phyloP scores from a whole-genome alignment of 139 green algal species.

The Zygnema cylindricum region DNA sequence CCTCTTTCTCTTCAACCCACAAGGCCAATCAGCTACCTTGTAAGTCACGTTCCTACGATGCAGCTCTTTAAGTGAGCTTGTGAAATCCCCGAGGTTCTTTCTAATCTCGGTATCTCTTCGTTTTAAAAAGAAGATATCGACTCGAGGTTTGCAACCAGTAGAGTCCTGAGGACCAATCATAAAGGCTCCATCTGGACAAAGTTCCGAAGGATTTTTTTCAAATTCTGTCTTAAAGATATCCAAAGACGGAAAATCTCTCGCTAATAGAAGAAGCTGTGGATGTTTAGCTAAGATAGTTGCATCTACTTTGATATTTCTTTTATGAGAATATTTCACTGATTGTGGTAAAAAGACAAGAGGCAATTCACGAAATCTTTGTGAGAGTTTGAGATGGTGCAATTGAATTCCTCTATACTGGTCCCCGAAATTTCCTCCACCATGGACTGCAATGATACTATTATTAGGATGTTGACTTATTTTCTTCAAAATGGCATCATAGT shows the following conservation, averaged over 20 bases:
- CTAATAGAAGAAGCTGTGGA: neutral
- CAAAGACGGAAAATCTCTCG: neutral
- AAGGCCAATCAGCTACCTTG: neutral
- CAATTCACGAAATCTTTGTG: neutral
- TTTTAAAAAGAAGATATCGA: neutral
- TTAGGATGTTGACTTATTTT: neutral
- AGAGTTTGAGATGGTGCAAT: neutral
- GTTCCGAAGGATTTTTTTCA: neutral
- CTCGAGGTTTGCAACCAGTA: neutral
- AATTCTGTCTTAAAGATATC: neutral
- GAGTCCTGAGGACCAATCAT: neutral
- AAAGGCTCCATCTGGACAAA: neutral
- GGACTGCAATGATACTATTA: neutral
- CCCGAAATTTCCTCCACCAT: neutral
- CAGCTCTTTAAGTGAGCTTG: neutral
- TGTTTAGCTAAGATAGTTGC: neutral
- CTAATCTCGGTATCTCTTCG: neutral
- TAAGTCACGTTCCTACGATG: neutral
- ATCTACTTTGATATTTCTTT: neutral
- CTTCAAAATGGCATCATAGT: neutral
- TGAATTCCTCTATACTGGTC: neutral
- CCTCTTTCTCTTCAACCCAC: neutral
- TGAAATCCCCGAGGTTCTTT: neutral
- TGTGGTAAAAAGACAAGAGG: neutral
- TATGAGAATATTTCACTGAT: neutral